Conservation (phyloP, 2,329 filamentous ascomycete species). For the Monilinia fructicola region DNA sequence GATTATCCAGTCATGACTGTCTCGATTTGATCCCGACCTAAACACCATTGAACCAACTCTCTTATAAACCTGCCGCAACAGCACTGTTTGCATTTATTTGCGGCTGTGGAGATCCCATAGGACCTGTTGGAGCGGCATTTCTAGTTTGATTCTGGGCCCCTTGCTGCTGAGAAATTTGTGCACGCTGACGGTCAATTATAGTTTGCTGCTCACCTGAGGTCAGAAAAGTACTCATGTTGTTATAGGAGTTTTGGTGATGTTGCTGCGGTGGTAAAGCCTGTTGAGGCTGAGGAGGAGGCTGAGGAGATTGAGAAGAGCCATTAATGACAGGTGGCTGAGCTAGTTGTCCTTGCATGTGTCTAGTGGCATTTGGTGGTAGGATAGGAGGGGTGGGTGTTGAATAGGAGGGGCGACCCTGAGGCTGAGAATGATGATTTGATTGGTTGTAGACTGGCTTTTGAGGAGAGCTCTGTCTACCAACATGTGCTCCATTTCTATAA, state of each 20-base stretch:
- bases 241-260: slow-evolving; percentile 24
- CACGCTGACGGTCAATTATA: slow-evolving; percentile 43
- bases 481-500: slow-evolving; percentile 33
- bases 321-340: slow-evolving; percentile 33
- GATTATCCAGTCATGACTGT: slow-evolving; percentile 16
- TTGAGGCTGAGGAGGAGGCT: slow-evolving; percentile 26
- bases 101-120: slow-evolving; percentile 33
- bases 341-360: slow-evolving; percentile 31
- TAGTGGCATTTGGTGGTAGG: slow-evolving; percentile 29
- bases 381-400: slow-evolving; percentile 34
- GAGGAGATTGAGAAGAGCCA: slow-evolving; percentile 31
- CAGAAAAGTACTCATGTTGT: slow-evolving; percentile 37
- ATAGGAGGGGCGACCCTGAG: slow-evolving; percentile 31
- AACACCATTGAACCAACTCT: slow-evolving; percentile 4
- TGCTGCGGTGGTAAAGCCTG: slow-evolving; percentile 2
- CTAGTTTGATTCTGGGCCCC: slow-evolving; percentile 37
- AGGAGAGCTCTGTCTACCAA: slow-evolving; percentile 37
- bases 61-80: slow-evolving; percentile 21
- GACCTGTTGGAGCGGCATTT: slow-evolving; percentile 35
- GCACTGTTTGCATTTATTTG: slow-evolving; percentile 36
- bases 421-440: slow-evolving; percentile 30
- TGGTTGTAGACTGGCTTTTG: slow-evolving; percentile 38
- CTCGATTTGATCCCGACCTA: slow-evolving; percentile 7
- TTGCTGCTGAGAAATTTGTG: slow-evolving; percentile 41
- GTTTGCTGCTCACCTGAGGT: slow-evolving; percentile 40